phyloP scores from a whole-genome alignment of 345 rosid species.

The Arabidopsis suecica region DNA sequence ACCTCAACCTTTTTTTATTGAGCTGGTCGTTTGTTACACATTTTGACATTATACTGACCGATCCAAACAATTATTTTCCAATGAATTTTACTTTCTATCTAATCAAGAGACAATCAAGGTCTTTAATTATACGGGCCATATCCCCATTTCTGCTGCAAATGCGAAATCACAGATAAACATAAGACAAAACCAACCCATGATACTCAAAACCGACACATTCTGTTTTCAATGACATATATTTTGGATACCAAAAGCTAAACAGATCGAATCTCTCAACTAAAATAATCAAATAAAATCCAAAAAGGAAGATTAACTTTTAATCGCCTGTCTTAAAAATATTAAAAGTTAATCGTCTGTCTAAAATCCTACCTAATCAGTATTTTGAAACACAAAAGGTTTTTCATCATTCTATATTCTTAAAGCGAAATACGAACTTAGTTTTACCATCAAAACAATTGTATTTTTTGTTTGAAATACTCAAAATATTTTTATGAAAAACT shows the following conservation, averaged over 20 bases:
- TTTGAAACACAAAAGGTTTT: background rate
- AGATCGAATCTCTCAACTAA: conserved; percentile 20
- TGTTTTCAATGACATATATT: conserved; percentile 32
- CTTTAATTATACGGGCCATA: conserved; percentile 3
- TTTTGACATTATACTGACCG: background rate
- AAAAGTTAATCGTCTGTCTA: conserved; percentile 18
- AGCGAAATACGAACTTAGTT: background rate
- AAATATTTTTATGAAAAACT: background rate
- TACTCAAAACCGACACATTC: conserved; percentile 30
- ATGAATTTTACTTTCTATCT: background rate
- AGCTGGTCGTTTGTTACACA: conserved; percentile 9
- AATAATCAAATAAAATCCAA: conserved; percentile 23
- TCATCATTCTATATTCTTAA: background rate
- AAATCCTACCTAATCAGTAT: conserved; percentile 33
- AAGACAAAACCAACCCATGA: conserved; percentile 33
- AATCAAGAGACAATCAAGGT: background rate
- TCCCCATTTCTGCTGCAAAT: conserved; percentile 25
- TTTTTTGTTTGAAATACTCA: background rate
- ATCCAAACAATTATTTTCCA: background rate
- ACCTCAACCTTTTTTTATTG: background rate
- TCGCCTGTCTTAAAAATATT: background rate
- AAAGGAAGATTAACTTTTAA: conserved; percentile 36
- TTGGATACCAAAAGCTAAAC: conserved; percentile 37
- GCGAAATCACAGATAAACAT: conserved; percentile 20
- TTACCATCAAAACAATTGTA: background rate